Base-by-base conservation (phyloP, 1,139 yeast genomes). In the Hemisphaericaspora subhashii region DNA sequence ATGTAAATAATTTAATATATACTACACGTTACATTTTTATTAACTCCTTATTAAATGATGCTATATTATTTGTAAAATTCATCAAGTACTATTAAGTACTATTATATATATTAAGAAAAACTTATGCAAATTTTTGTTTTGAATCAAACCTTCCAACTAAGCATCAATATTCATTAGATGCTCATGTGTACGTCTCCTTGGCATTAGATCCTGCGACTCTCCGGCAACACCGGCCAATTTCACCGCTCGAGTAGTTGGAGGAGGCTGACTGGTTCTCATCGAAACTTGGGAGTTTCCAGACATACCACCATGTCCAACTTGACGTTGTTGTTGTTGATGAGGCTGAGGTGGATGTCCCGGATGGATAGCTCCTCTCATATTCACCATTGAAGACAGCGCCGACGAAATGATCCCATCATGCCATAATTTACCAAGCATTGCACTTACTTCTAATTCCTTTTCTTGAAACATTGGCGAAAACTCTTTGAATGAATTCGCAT, bases 161-260 rank as follows among this genome's bases (percentile, higher is more conserved):
- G 23, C 31, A 27, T 27, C 21, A 27, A 27, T 15, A 15, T 27
- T 27, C n/a, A 16, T 12, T 11, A 5, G 20, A 6, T 29, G 32
- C 3, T 24, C 27, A 6, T 9, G 23, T 21, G n/a, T n/a, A n/a
- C 23, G 8, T n/a, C 27, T 24, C 8, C 12, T 13, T 11, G 10
- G 27, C n/a, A 24, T 11, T n/a, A 24, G n/a, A 3, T 24, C 27
- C n/a, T 24, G 41, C 24, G 47, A 43, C 7, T 50, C 56, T 29
- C 20, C 29, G 13, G 51, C 52, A 8, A 55, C 52, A 16, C 55
- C 51, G 5, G 68, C 66, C 33, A 67, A 47, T 44, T 68, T 66
- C 1, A 64, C 72, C 3, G 71, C 70, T 40, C 73, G 52, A 1
- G 73, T 64, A 9, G 66, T 62, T 3, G 73, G 72, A 0, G 63